Base-by-base conservation (phyloP, 495 filamentous ascomycete genomes). In the Penicillium samsonianum region DNA sequence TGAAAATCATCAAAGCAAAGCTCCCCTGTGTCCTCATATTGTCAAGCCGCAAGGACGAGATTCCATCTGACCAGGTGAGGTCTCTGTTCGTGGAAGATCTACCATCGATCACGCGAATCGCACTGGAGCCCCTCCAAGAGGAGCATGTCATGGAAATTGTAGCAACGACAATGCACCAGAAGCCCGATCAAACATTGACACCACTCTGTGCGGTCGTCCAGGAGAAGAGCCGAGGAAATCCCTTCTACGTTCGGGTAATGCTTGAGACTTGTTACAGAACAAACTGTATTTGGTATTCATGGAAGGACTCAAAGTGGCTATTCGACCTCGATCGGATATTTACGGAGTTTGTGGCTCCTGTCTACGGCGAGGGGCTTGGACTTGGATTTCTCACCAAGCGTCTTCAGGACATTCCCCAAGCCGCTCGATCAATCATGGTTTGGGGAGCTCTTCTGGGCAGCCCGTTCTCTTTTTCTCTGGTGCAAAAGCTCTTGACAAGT, bases 201-300 rank as follows among this genome's bases (percentile, higher is more conserved):
- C 75, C 77, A 6, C 68, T 80, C 12, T 83, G 85, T 10, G 82
- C 88, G 19, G 86, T 92, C 11, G 81, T 95, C 17, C 88, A 91
- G 68, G 90, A 91, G 62, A 92, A 92, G 72, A 89, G 85, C 22
- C 78, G 80, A 14, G 90, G 90, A 0, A 94, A 95, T 63, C 89
- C 90, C 0, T 96, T 96, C 68, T 93, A 92, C 61, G 87, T 96
- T 58, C 83, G 89, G 30, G 89, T 95, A 68, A 92, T 96, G 84
- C 80, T 96, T n/a, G 89, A 88, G 65, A 87, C 88, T 8, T 92
- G 89, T 65, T 86, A 95, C 68, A 84, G 87, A 17, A 95, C 90
- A 68, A 85, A 85, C 61, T 93, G 89, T 64, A 86, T 96, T 49
- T 95, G 87, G 84, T 96, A 92, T 71, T 88, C 88, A 44, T 96